Evolutionary conservation across 345 rosid species (phyloP).

Genomic region (Sonneratia alba): DNA sequence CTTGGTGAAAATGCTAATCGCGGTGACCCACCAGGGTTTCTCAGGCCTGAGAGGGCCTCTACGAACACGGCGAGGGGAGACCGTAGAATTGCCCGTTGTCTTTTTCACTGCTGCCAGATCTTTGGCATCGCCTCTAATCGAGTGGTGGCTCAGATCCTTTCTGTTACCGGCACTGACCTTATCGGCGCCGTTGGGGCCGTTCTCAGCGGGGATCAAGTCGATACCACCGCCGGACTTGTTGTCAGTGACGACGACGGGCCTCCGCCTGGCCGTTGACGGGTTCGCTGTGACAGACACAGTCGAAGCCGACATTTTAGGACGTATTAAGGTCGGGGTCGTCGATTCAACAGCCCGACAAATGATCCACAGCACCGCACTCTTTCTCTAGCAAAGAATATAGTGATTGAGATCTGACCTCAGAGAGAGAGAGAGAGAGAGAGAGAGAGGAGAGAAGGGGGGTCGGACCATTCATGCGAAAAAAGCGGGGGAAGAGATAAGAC

Average conservation of each 20-base stretch:
- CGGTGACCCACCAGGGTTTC: constrained; percentile 62
- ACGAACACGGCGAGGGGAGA: constrained; percentile 57
- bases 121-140: constrained; percentile 53
- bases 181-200: constrained; percentile 28
- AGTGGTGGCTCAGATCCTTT: constrained; percentile 60
- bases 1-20: constrained; percentile 53
- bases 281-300: constrained; percentile 74
- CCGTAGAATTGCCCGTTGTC: constrained; percentile 26
- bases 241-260: constrained; percentile 51
- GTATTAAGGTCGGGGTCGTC: neutral
- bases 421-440: neutral
- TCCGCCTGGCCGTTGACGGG: constrained; percentile 42
- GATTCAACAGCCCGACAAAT: neutral
- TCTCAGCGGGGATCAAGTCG: constrained; percentile 22
- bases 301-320: constrained; percentile 64
- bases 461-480: too few relatives aligned
- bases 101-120: constrained; percentile 43
- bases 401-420: neutral
- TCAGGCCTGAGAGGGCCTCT: constrained; percentile 35
- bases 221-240: constrained; percentile 27
- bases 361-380: too few relatives aligned
- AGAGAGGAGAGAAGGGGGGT: too few relatives aligned
- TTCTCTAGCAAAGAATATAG: too few relatives aligned
- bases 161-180: constrained; percentile 17
- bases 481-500: neutral